Percentiles rank a stretch among this genome's conserved stretches.
These are phyloP conservation scores for Beauveria sp. DNA, from an alignment of 2,329 filamentous ascomycete species.

Conservation along the genomic window DNA sequence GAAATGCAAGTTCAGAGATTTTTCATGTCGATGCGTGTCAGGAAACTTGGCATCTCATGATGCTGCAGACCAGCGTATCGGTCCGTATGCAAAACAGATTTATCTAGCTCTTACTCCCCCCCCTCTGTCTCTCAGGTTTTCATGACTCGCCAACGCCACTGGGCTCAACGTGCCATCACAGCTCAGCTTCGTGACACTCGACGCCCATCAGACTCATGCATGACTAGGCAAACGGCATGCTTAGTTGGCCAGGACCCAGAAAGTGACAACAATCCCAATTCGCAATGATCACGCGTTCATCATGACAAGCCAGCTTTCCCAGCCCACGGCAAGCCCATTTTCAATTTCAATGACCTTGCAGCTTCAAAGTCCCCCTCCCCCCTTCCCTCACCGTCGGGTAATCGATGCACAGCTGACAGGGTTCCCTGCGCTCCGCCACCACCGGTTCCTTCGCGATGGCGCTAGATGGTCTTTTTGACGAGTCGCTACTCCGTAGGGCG, in stretches of 20 bases:
- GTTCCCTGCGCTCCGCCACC: neutral
- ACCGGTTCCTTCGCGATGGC: neutral
- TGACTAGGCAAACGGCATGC: neutral
- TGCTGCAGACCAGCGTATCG: no score
- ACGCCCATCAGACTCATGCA: no score
- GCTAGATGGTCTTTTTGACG: neutral
- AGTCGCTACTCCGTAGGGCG: neutral
- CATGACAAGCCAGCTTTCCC: neutral
- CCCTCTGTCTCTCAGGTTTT: no score
- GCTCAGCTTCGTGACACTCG: no score
- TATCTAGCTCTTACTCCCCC: no score
- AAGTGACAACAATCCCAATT: neutral
- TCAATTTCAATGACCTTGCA: neutral
- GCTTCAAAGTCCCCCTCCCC: neutral
- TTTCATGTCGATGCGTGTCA: no score
- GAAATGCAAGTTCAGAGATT: no score
- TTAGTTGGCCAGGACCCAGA: neutral
- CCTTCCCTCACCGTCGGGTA: no score
- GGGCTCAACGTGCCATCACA: no score
- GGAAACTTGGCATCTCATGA: no score
- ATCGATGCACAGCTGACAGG: neutral
- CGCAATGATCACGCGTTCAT: neutral
- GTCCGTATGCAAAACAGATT: no score
- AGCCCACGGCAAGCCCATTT: neutral
- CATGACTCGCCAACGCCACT: no score